Evolutionary conservation across 345 rosid species (phyloP).

Genomic region (Gossypium herbaceum): DNA sequence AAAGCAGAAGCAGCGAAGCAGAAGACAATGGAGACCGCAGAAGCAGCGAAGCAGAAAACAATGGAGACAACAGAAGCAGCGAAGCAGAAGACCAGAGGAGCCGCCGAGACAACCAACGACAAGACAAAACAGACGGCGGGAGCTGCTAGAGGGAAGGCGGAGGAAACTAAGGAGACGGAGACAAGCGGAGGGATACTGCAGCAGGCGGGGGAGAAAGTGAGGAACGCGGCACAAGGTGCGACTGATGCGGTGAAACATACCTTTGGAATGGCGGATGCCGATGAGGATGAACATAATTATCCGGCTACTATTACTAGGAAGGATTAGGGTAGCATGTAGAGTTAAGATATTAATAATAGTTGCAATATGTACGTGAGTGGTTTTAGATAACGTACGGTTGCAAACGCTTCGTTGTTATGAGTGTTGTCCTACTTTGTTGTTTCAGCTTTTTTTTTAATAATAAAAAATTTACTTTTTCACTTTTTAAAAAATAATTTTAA

Average conservation of each 20-base stretch:
- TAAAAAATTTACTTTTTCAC: too few relatives aligned
- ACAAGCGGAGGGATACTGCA: slow-evolving; percentile 43
- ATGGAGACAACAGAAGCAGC: slow-evolving; percentile 26
- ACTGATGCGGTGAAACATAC: slow-evolving; percentile 54
- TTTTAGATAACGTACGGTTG: too few relatives aligned
- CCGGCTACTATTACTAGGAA: not conserved
- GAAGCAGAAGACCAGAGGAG: slow-evolving; percentile 24
- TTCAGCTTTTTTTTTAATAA: too few relatives aligned
- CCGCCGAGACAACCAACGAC: slow-evolving; percentile 21
- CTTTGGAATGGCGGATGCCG: slow-evolving; percentile 42
- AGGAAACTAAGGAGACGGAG: slow-evolving; percentile 49
- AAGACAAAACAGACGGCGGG: not conserved
- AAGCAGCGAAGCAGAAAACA: slow-evolving; percentile 25
- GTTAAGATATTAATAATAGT: not conserved
- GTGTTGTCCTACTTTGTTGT: too few relatives aligned
- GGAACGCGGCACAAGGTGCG: slow-evolving; percentile 52
- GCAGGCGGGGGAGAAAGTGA: slow-evolving; percentile 58
- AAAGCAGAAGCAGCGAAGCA: slow-evolving; percentile 36
- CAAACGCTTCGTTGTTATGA: too few relatives aligned
- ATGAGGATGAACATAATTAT: slow-evolving; percentile 20
- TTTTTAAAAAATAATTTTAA: too few relatives aligned
- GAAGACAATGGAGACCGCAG: slow-evolving; percentile 28
- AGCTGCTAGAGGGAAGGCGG: slow-evolving; percentile 30
- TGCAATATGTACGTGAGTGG: not conserved
- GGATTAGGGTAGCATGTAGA: not conserved